A percentile compares a stretch with the other conserved stretches of the same genome.
Evolutionary conservation across 2,329 filamentous ascomycete genomes (phyloP).

Genomic region (Didymella lethalis): DNA sequence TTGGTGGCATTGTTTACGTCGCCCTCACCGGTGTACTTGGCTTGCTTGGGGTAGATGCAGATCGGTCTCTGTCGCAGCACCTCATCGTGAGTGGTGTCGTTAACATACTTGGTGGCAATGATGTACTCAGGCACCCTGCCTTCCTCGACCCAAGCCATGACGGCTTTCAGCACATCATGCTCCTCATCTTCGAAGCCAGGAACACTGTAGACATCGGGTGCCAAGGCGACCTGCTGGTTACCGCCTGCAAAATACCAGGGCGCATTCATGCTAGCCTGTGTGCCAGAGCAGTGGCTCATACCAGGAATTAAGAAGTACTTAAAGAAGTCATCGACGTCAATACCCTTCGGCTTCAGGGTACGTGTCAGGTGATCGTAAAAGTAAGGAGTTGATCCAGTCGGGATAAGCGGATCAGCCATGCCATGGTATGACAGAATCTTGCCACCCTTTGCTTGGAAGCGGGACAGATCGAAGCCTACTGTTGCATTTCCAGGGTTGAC

Average conservation of each 20-base stretch:
- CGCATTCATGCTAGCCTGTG: constrained; percentile 46
- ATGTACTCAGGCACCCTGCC: constrained; percentile 51
- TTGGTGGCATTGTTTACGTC: constrained; percentile 34
- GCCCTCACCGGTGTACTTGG: constrained; percentile 41
- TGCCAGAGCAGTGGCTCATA: constrained; percentile 55
- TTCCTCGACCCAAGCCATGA: constrained; percentile 57
- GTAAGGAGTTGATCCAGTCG: constrained; percentile 60
- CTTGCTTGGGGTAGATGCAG: constrained; percentile 47
- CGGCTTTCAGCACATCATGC: constrained; percentile 56
- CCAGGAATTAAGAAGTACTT: constrained; percentile 56
- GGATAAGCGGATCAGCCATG: constrained; percentile 57
- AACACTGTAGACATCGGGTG: constrained; percentile 30
- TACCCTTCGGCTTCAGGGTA: constrained; percentile 45
- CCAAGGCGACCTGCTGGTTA: constrained; percentile 21
- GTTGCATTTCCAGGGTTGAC: constrained; percentile 59
- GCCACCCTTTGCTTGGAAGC: constrained; percentile 54
- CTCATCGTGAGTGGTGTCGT: constrained; percentile 32
- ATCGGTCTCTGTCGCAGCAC: constrained; percentile 44
- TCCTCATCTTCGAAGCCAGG: constrained; percentile 47
- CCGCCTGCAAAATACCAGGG: constrained; percentile 57
- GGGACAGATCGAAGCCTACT: constrained; percentile 58
- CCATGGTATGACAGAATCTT: constrained; percentile 56
- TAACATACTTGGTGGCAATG: constrained; percentile 40
- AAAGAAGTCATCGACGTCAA: constrained; percentile 52
- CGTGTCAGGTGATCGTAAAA: constrained; percentile 59